Conservation (phyloP, 2,329 filamentous ascomycete genomes). For the Epichloe sp. region DNA sequence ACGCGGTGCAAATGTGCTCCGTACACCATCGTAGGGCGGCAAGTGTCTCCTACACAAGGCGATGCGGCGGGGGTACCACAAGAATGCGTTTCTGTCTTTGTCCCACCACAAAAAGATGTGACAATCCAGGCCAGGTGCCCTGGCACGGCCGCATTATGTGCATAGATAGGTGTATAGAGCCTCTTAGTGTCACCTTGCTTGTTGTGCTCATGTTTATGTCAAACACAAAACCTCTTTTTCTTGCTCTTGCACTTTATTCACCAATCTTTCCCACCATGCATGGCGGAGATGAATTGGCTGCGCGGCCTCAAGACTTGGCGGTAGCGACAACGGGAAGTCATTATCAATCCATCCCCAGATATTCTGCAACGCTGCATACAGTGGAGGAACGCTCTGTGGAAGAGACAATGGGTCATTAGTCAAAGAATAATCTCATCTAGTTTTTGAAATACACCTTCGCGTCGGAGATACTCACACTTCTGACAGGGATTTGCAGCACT, state of each 20-base stretch:
- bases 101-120: too few relatives aligned
- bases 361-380: conserved; percentile 19
- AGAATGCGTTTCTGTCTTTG: too few relatives aligned
- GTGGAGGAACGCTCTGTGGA: conserved; percentile 26
- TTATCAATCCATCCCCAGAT: conserved; percentile 24
- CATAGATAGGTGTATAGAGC: neutral
- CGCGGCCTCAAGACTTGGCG: conserved; percentile 7
- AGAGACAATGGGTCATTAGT: neutral
- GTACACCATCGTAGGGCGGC: neutral
- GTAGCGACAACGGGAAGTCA: conserved; percentile 11
- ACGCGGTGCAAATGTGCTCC: neutral
- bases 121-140: too few relatives aligned
- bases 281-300: conserved; percentile 16
- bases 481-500: conserved; percentile 23
- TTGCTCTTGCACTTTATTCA: conserved; percentile 17
- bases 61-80: neutral
- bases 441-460: neutral
- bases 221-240: conserved; percentile 25
- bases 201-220: conserved; percentile 15
- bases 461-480: conserved; percentile 23
- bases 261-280: conserved; percentile 29
- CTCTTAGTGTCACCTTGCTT: too few relatives aligned
- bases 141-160: neutral
- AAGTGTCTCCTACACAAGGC: neutral
- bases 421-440: neutral